Evolutionary conservation across 2,329 filamentous ascomycete species (phyloP).

Genomic region (Cercospora sp.): DNA sequence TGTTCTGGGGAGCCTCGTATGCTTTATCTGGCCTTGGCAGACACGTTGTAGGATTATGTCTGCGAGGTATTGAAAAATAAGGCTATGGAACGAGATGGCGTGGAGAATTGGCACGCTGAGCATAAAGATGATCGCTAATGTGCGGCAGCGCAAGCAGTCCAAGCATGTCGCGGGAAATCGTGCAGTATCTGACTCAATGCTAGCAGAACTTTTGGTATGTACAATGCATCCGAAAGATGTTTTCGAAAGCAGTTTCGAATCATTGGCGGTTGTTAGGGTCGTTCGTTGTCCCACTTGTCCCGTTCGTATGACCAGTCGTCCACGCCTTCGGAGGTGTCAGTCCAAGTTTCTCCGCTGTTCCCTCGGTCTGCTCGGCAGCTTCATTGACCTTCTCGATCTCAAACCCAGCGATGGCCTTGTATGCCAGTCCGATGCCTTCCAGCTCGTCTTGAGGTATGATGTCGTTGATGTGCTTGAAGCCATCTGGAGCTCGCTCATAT

Average conservation of each 20-base stretch:
- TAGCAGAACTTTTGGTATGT: neutral
- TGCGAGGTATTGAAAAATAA: neutral
- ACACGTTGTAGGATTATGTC: neutral
- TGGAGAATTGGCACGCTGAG: neutral
- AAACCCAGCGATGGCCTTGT: constrained; percentile 49
- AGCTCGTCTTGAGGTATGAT: constrained; percentile 31
- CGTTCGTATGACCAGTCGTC: neutral
- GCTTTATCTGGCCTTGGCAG: neutral
- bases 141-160: too few species aligned
- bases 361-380: constrained; percentile 43
- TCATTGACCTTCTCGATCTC: constrained; percentile 49
- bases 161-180: neutral
- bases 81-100: neutral
- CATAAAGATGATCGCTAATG: neutral
- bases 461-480: constrained; percentile 44
- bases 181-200: neutral
- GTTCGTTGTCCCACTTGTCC: neutral
- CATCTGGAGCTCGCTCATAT: constrained; percentile 48
- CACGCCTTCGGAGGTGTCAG: constrained; percentile 27
- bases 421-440: constrained; percentile 29
- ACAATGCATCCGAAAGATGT: neutral
- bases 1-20: neutral
- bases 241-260: neutral
- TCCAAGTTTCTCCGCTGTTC: constrained; percentile 28
- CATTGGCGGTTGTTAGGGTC: constrained; percentile 5